A percentile compares a stretch with the other conserved stretches of the same genome.
Evolutionary conservation across 768 basidiomycete genomes (phyloP).

Genomic region (Coprinellus micaceus): DNA sequence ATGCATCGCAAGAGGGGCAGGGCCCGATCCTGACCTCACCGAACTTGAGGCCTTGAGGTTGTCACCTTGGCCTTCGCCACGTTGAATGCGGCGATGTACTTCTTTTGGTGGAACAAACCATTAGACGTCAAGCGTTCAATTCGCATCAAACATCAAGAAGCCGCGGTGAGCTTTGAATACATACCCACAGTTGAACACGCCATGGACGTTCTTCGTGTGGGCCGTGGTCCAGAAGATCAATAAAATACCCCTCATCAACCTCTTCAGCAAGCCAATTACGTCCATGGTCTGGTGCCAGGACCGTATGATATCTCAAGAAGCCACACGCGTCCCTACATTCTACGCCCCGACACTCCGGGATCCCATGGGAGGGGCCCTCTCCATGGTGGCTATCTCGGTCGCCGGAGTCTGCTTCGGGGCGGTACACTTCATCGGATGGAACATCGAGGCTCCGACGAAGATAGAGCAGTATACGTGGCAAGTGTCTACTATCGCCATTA

Average conservation of each 20-base stretch:
- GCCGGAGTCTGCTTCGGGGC: background rate
- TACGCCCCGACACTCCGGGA: background rate
- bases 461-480: background rate
- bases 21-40: background rate
- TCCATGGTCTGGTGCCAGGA: background rate
- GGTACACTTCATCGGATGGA: background rate
- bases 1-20: conserved; percentile 1
- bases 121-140: background rate
- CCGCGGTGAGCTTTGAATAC: background rate
- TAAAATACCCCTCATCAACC: background rate
- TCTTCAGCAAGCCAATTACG: background rate
- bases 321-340: background rate
- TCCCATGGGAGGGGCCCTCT: background rate
- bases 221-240: background rate
- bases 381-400: background rate
- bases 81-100: conserved; percentile 2
- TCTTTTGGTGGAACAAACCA: conserved; percentile 11
- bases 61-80: conserved; percentile 4
- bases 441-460: background rate
- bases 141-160: background rate
- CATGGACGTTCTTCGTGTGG: background rate
- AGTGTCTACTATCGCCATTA: background rate
- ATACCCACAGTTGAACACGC: background rate
- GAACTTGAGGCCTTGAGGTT: conserved; percentile 9
- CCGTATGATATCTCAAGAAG: background rate